These are phyloP conservation scores for Cornus controversa DNA, from an alignment of 148 eudicot genomes.

Conservation along the genomic window DNA sequence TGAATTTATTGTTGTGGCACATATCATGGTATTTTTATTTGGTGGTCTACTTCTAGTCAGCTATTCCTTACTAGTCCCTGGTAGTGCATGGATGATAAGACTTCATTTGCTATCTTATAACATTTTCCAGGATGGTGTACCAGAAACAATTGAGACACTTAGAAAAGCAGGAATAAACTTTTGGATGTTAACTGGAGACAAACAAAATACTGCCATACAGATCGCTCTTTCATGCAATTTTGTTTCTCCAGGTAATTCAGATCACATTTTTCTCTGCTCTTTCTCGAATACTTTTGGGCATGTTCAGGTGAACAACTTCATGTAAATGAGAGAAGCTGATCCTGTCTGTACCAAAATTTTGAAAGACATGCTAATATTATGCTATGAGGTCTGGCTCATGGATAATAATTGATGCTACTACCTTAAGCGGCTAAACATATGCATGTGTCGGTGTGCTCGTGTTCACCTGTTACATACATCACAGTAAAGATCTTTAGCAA, in stretches of 20 bases:
- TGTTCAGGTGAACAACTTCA: not conserved
- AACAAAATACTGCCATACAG: conserved; percentile 92
- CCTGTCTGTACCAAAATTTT: too few relatives aligned
- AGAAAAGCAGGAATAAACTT: conserved; percentile 95
- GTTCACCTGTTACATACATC: too few relatives aligned
- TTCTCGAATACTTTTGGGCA: not conserved
- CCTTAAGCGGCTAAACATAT: too few relatives aligned
- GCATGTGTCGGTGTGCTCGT: too few relatives aligned
- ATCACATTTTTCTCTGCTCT: not conserved
- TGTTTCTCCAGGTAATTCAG: conserved; percentile 72
- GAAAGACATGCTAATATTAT: too few relatives aligned
- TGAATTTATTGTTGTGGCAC: not conserved
- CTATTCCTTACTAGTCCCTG: not conserved
- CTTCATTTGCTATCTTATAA: conserved; percentile 6
- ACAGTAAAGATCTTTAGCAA: too few relatives aligned
- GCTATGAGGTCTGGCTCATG: too few relatives aligned
- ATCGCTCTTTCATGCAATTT: conserved; percentile 97
- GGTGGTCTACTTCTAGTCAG: not conserved
- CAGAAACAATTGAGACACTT: conserved; percentile 87
- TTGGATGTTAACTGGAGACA: conserved; percentile 99
- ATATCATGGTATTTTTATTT: not conserved
- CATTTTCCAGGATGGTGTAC: conserved; percentile 77
- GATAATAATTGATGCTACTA: too few relatives aligned
- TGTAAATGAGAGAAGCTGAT: too few relatives aligned
- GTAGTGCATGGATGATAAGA: not conserved